These are phyloP conservation scores for Stramenopiles sp. DNA, from an alignment of 352 stramenopile genomes.

Conservation along the genomic window DNA sequence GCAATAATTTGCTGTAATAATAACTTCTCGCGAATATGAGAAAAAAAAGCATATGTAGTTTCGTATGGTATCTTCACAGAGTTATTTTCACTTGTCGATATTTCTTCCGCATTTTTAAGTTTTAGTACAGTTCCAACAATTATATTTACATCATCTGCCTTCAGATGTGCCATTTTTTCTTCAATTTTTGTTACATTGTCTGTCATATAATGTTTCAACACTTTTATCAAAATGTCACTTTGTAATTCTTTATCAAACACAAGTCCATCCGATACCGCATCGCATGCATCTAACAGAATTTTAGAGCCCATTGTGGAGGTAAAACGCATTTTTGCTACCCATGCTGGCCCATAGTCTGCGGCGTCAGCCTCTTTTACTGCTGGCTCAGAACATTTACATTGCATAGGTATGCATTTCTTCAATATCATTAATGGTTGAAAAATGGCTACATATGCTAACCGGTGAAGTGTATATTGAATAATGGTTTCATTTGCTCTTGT, in stretches of 20 bases:
- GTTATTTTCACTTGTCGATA: neutral
- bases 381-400: too few relatives aligned
- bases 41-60: neutral
- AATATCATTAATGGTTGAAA: neutral
- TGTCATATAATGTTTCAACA: neutral
- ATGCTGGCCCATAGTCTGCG: too few relatives aligned
- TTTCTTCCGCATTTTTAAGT: too few relatives aligned
- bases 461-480: neutral
- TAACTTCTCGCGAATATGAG: neutral
- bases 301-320: neutral
- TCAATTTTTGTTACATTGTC: neutral
- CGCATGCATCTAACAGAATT: neutral
- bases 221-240: neutral
- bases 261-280: neutral
- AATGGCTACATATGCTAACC: neutral
- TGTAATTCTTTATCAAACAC: slow-evolving; percentile 1
- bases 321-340: neutral
- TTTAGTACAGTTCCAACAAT: neutral
- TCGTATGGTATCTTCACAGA: neutral
- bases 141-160: too few relatives aligned
- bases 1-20: neutral
- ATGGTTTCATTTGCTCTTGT: neutral
- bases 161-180: neutral
- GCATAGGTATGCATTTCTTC: neutral
- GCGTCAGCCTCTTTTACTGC: too few relatives aligned